Evolutionary conservation across 768 basidiomycete species (phyloP).

Genomic region (Rhodotorula paludigena): DNA sequence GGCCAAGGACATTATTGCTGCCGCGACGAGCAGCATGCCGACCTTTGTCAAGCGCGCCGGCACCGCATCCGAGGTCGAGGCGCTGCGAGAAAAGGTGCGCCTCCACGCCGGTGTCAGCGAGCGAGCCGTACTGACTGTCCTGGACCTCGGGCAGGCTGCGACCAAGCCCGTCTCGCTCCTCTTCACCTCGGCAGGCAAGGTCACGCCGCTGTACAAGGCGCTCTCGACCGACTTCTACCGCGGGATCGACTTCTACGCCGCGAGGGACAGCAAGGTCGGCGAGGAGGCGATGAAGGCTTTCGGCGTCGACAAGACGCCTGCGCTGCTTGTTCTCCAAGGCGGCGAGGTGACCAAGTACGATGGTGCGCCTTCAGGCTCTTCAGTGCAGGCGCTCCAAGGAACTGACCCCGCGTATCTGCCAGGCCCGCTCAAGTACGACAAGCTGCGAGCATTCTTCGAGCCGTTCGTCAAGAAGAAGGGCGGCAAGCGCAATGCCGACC

Average conservation of each 20-base stretch:
- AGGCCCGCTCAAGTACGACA: conserved; percentile 38
- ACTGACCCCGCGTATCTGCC: too few relatives aligned
- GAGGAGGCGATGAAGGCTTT: conserved; percentile 26
- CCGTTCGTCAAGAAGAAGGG: not conserved
- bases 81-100: conserved; percentile 20
- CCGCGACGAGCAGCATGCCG: conserved; percentile 39
- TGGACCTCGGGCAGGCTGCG: conserved; percentile 12
- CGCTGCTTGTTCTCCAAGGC: conserved; percentile 29
- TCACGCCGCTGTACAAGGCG: conserved; percentile 43
- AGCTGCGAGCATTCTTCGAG: conserved; percentile 23
- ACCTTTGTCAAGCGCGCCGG: conserved; percentile 38
- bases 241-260: conserved; percentile 40
- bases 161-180: conserved; percentile 41
- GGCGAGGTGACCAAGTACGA: conserved; percentile 33
- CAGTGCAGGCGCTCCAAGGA: too few relatives aligned
- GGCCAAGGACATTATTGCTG: conserved; percentile 38
- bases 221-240: conserved; percentile 42
- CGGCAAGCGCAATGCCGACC: not conserved
- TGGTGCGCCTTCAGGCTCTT: conserved; percentile 15
- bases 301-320: conserved; percentile 38
- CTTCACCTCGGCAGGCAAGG: conserved; percentile 39
- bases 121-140: not conserved
- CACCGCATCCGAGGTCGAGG: conserved; percentile 23
- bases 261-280: conserved; percentile 37
- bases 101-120: not conserved